Conservation (phyloP, 768 basidiomycete species). For the Suillus paluster region DNA sequence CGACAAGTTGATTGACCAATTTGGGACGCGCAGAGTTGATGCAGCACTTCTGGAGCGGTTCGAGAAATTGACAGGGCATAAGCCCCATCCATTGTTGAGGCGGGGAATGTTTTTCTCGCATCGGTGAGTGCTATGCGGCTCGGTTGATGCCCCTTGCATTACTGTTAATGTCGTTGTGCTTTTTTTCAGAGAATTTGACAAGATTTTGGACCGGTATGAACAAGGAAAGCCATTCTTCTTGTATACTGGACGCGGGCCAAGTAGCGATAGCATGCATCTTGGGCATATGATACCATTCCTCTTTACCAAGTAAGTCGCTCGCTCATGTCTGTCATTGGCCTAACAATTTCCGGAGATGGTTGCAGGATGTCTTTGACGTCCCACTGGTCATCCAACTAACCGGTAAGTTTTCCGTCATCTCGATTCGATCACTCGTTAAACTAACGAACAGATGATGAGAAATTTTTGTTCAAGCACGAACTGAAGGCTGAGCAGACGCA, state of each 20-base stretch:
- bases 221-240: conserved; percentile 97
- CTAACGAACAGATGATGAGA: conserved; percentile 84
- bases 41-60: conserved; percentile 81
- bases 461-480: conserved; percentile 97
- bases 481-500: conserved; percentile 89
- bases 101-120: conserved; percentile 98
- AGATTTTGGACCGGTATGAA: conserved; percentile 93
- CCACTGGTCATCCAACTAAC: conserved; percentile 96
- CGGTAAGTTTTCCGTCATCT: conserved; percentile 49
- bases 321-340: background rate
- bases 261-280: conserved; percentile 95
- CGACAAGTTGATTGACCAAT: conserved; percentile 91
- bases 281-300: conserved; percentile 98
- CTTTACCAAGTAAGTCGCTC: conserved; percentile 83
- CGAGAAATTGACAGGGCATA: conserved; percentile 86
- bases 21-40: conserved; percentile 88
- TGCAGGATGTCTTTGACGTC: conserved; percentile 94
- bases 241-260: conserved; percentile 97
- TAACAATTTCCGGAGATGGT: conserved; percentile 64
- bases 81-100: conserved; percentile 86
- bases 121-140: conserved; percentile 56
- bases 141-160: background rate
- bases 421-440: background rate
- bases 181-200: conserved; percentile 81
- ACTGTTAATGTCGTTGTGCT: conserved; percentile 6